Evolutionary conservation across 768 basidiomycete species (phyloP).

Genomic region (Termitomyces sp.): DNA sequence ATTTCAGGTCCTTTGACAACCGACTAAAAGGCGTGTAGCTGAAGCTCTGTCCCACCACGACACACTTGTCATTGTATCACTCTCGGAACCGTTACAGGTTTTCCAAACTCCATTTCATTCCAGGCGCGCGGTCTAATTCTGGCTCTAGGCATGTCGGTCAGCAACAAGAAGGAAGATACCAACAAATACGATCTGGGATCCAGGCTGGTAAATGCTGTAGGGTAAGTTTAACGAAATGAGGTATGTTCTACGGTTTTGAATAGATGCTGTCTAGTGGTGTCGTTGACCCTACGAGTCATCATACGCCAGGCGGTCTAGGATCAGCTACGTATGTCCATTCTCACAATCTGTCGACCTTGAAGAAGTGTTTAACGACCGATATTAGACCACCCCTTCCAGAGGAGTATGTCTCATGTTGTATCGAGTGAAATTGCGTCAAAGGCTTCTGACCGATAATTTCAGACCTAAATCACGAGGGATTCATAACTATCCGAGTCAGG

Average conservation of each 20-base stretch:
- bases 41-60: not conserved
- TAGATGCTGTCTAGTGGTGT: not conserved
- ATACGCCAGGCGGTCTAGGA: not conserved
- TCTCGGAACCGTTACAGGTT: not conserved
- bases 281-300: constrained; percentile 2
- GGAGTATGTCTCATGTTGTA: not conserved
- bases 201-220: not conserved
- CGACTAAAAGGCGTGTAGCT: not conserved
- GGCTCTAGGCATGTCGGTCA: not conserved
- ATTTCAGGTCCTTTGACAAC: not conserved
- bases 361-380: not conserved
- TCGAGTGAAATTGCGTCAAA: not conserved
- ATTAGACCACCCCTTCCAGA: not conserved
- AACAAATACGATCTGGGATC: not conserved
- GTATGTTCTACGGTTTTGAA: not conserved
- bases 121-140: not conserved
- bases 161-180: not conserved
- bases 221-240: not conserved
- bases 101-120: not conserved
- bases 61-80: not conserved
- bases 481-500: not conserved
- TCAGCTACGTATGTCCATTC: constrained; percentile 6
- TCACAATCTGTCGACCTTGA: not conserved
- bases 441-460: not conserved
- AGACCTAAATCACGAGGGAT: constrained; percentile 7